Base-by-base conservation (phyloP, 495 filamentous ascomycete species). In the Lichenothelia convexa region DNA sequence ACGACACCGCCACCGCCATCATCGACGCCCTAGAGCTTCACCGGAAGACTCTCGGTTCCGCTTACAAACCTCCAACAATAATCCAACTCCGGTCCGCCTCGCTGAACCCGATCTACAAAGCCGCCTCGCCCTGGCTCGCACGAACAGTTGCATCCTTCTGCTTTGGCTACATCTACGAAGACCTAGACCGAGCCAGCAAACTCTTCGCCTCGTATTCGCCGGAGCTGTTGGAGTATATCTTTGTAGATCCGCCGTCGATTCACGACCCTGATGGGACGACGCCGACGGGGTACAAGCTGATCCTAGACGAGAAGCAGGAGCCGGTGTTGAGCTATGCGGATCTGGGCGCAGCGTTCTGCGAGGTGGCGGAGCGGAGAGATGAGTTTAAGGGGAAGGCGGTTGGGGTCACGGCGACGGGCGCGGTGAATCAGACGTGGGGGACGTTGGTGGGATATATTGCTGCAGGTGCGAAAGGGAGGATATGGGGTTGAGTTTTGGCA, bases 371-470 rank as follows among this genome's bases (percentile, higher is more conserved):
- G 21, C 3, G 43, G 23, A 21, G 35, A 19, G 34, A 34, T 27
- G 39, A 48, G 43, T 48, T 48, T 21, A 36, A 30, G 30, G 43
- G 45, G 3, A 35, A 32, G 35, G 45, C 24, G 20, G 45, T 48
- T 11, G 43, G 38, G 1, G 37, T 48, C 1, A 3, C 17, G 18
- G 38, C 43, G 12, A 45, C 45, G 8, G 45, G 45, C 3, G 24
- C 34, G 17, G 45, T 48, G 23, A 43, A 24, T 24, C 5, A n/a
- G 39, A 36, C 38, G 9, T 45, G 32, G 42, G 34, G 35, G 2
- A 20, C 24, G 15, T 35, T 42, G 5, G 20, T 32, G 4, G 33
- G 32, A 4, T 45, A 38, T 39, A 18, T 45, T 5, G 11, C 13
- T 6, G 13, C 4, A n/a, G 41, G 37, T 1, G 15, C 42, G 12